phyloP scores from a whole-genome alignment of 768 basidiomycete genomes.

The Mycena rebaudengoi region DNA sequence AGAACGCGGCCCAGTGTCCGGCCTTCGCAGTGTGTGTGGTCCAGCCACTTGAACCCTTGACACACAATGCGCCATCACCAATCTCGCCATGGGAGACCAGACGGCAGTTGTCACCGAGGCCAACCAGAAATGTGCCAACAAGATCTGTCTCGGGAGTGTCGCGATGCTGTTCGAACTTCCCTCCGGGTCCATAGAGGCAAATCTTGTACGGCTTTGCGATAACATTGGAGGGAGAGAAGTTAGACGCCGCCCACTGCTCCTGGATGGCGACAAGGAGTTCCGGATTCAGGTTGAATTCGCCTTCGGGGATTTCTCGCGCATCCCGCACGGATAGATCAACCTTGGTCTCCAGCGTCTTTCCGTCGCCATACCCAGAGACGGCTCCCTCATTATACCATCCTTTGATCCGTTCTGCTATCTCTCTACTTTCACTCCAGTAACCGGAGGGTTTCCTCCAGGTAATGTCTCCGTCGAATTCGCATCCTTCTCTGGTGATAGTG shows the following conservation, averaged over 20 bases:
- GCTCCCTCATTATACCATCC: constrained; percentile 22
- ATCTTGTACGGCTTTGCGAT: constrained; percentile 42
- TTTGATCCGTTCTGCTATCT: neutral
- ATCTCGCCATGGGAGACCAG: neutral
- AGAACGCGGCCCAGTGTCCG: constrained; percentile 39
- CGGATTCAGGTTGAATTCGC: constrained; percentile 28
- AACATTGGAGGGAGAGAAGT: constrained; percentile 31
- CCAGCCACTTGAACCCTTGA: neutral
- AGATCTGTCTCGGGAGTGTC: constrained; percentile 38
- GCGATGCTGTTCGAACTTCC: constrained; percentile 36
- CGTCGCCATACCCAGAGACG: constrained; percentile 36
- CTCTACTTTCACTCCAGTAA: neutral
- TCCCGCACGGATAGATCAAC: constrained; percentile 29
- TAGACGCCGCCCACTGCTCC: constrained; percentile 25
- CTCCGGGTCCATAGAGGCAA: constrained; percentile 39
- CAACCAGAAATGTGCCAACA: constrained; percentile 43
- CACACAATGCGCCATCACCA: neutral
- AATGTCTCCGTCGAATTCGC: no score
- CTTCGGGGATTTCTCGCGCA: constrained; percentile 34
- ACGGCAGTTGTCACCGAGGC: constrained; percentile 34
- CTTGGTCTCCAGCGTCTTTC: constrained; percentile 30
- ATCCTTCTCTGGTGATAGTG: no score
- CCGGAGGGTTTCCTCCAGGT: no score
- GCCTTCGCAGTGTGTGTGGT: neutral
- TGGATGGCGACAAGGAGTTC: constrained; percentile 24